Percentiles rank a stretch among this genome's conserved stretches.
These are phyloP conservation scores for Sphagnum fallax DNA, from an alignment of 228 moss, liverwort and hornwort species.

Conservation along the genomic window DNA sequence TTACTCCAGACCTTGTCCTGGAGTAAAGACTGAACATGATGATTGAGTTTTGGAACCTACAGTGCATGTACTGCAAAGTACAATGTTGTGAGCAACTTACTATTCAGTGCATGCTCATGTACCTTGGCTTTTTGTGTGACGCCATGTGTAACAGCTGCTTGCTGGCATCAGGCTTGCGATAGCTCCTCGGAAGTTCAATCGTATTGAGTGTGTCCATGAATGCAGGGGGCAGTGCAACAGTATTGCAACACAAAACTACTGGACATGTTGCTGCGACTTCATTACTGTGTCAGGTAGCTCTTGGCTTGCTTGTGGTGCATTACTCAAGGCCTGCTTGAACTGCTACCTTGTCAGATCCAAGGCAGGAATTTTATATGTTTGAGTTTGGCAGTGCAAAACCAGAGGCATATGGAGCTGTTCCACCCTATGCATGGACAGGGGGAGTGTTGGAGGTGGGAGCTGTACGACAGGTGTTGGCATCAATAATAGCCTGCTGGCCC, in stretches of 20 bases:
- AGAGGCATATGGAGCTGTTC: conserved; percentile 70
- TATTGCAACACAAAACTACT: conserved; percentile 71
- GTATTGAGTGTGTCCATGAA: background rate
- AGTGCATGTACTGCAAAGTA: no score
- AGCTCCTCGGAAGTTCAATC: no score
- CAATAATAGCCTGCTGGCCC: conserved; percentile 90
- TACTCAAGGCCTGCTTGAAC: background rate
- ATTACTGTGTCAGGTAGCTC: conserved; percentile 62
- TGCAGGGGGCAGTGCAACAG: conserved; percentile 53
- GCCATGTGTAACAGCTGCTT: no score
- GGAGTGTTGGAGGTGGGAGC: conserved; percentile 71
- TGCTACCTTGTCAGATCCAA: background rate
- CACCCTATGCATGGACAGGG: conserved; percentile 82
- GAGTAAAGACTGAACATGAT: no score
- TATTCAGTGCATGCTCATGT: no score
- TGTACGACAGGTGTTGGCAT: conserved; percentile 81
- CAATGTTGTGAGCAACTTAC: no score
- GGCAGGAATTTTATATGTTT: background rate
- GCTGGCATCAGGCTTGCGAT: no score
- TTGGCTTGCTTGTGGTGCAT: background rate
- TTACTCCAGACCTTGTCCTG: no score
- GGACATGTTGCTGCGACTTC: conserved; percentile 69
- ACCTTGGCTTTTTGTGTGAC: no score
- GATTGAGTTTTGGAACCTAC: no score
- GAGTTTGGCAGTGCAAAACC: conserved; percentile 53